These are phyloP conservation scores for Globomyces pollinis-pini DNA, from an alignment of 192 early-diverging fungal species.

Conservation along the genomic window DNA sequence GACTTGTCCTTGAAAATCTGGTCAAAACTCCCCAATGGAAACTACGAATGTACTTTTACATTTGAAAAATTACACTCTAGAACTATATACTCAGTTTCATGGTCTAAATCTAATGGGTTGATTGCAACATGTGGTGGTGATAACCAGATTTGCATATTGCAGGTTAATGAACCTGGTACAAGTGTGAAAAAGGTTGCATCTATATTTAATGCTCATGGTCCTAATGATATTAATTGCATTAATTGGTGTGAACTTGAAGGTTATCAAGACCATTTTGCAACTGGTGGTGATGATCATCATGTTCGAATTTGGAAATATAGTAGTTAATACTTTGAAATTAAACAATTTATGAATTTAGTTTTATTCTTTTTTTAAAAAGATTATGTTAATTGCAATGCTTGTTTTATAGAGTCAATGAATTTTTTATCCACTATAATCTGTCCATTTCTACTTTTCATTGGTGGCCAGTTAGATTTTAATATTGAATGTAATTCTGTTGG, in stretches of 20 bases:
- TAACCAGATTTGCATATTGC: constrained; percentile 65
- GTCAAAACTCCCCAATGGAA: constrained; percentile 26
- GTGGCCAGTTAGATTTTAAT: constrained; percentile 33
- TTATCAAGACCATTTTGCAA: constrained; percentile 51
- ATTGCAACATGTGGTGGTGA: constrained; percentile 82
- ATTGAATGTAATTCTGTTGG: constrained; percentile 34
- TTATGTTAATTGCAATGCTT: too few species aligned
- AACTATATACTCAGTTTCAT: constrained; percentile 88
- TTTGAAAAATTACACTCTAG: constrained; percentile 63
- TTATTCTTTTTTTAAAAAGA: too few species aligned
- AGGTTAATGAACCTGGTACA: constrained; percentile 27
- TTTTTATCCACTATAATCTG: too few species aligned
- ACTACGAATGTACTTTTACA: constrained; percentile 1
- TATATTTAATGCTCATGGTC: constrained; percentile 75
- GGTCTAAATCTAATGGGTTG: constrained; percentile 64
- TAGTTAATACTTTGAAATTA: too few species aligned
- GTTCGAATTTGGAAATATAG: constrained; percentile 81
- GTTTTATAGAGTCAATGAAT: too few species aligned
- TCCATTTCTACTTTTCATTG: constrained; percentile 4
- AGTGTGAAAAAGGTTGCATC: background rate
- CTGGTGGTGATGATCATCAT: constrained; percentile 85
- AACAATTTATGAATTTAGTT: too few species aligned
- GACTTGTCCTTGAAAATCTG: constrained; percentile 80
- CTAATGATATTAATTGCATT: constrained; percentile 84
- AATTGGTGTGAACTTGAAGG: constrained; percentile 65